phyloP scores from a whole-genome alignment of 1,284 basidiomycete species.

The Clitocybe nebularis region DNA sequence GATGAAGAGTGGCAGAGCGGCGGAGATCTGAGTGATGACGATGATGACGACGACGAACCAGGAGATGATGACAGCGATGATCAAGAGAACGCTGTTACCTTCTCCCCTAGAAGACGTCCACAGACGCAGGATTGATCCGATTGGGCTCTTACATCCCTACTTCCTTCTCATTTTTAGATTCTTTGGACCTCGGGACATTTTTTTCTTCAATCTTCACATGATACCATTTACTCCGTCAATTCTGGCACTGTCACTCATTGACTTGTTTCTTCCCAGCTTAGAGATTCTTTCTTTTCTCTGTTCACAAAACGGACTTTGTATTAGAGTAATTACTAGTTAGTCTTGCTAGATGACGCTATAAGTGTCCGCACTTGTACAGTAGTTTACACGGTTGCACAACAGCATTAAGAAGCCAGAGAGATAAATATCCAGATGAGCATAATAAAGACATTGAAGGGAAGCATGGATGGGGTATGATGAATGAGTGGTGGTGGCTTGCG shows the following conservation, averaged over 20 bases:
- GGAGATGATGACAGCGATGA: constrained; percentile 21
- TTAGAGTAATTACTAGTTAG: constrained; percentile 5
- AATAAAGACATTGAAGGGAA: constrained; percentile 4
- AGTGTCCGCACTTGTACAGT: constrained; percentile 19
- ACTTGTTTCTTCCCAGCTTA: constrained; percentile 5
- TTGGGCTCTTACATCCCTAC: background rate
- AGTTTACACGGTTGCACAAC: constrained; percentile 20
- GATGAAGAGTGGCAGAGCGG: constrained; percentile 18
- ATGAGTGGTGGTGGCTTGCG: constrained; percentile 15
- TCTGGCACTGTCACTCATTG: constrained; percentile 6
- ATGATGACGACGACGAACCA: constrained; percentile 3
- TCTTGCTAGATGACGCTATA: constrained; percentile 15
- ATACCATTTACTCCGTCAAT: too few species aligned
- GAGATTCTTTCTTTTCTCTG: background rate
- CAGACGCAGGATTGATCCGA: background rate
- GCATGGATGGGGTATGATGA: constrained; percentile 7
- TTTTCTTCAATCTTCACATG: background rate
- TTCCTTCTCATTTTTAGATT: constrained; percentile 6
- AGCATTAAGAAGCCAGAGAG: constrained; percentile 13
- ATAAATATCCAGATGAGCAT: background rate
- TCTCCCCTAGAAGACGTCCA: constrained; percentile 21
- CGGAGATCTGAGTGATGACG: constrained; percentile 9
- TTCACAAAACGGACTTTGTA: background rate
- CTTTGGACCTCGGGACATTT: constrained; percentile 10
- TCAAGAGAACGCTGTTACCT: constrained; percentile 19